These are phyloP conservation scores for Kregervanrija fluxuum DNA, from an alignment of 805 yeast species.

Conservation along the genomic window DNA sequence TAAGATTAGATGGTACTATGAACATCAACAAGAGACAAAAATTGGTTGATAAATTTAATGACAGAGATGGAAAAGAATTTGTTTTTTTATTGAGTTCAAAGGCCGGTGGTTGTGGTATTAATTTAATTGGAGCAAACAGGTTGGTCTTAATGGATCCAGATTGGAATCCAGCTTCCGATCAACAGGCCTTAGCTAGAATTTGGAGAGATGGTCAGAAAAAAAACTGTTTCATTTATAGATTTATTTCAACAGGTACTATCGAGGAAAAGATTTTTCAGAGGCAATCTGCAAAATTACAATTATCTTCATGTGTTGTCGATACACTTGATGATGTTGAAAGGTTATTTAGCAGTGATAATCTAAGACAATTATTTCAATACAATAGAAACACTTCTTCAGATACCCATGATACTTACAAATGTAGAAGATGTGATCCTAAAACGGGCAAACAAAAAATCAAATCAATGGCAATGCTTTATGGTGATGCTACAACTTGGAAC, in stretches of 20 bases:
- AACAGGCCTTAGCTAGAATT: constrained; percentile 94
- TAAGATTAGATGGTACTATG: constrained; percentile 91
- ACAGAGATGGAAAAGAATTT: constrained; percentile 83
- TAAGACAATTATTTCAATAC: constrained; percentile 68
- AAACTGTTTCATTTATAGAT: constrained; percentile 90
- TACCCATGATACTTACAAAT: constrained; percentile 87
- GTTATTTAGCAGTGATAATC: constrained; percentile 74
- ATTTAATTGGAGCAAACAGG: constrained; percentile 92
- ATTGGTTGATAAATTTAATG: constrained; percentile 79
- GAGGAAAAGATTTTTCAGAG: constrained; percentile 96
- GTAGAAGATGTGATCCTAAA: constrained; percentile 61
- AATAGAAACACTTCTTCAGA: constrained; percentile 67
- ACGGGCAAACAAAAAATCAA: constrained; percentile 52
- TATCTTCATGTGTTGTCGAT: constrained; percentile 95
- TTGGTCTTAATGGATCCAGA: constrained; percentile 82
- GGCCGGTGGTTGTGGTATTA: constrained; percentile 99
- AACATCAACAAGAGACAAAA: constrained; percentile 87
- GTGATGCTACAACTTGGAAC: constrained; percentile 97
- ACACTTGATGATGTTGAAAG: constrained; percentile 94
- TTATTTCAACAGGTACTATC: constrained; percentile 89
- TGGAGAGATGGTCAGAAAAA: constrained; percentile 99
- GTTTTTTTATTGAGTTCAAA: constrained; percentile 85
- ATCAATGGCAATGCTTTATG: constrained; percentile 87
- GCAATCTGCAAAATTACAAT: constrained; percentile 87
- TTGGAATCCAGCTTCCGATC: constrained; percentile 99